Evolutionary conservation across 208 protist species (phyloP), one percentile per base, ranked within the genome.

Genomic region (Wallacemonas sp.): DNA sequence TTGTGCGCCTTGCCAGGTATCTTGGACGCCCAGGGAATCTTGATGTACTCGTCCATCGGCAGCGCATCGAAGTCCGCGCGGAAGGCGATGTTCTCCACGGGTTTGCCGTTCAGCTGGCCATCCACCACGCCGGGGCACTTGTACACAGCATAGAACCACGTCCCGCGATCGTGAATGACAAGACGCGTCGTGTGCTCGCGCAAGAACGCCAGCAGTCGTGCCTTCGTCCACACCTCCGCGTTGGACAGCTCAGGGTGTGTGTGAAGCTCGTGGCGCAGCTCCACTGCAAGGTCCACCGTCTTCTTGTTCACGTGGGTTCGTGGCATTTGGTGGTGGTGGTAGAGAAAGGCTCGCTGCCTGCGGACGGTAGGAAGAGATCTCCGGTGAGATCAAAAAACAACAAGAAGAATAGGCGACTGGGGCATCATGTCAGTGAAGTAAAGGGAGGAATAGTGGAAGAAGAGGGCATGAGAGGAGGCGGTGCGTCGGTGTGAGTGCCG

Each of bases 181-280:
- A 81, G 52, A 17, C 66, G 69, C 27, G 38, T 62, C 15, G 75
- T 76, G 59, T 81, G 58, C 30, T 34, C 30, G 13, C 58, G 41
- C 26, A 73, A 21, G 34, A 76, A 81, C 9, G 71, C 66, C 12
- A 81, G 22, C 34, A 81, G 55, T 44, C 60, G 58, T 34, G 66
- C 60, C 68, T 73, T 81, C 13, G 75, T 81, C 75, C 75, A 81
- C n/a, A 81, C 68, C 62, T 81, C 75, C 61, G 75, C 75, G 48
- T 73, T 81, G 32, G 75, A 76, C n/a, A 75, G 68, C 63, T 81
- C 75, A 3, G 75, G 69, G 59, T 81, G 75, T 15, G 48, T 64
- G 54, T 81, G 69, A 2, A 81, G 66, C 68, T 71, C 69, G 36
- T 75, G 75, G 17, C 69, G 75, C 5, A 76, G 75, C 42, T 71